Conservation (phyloP, 176 grass and related monocot species). For the Aegilops bicornis region DNA sequence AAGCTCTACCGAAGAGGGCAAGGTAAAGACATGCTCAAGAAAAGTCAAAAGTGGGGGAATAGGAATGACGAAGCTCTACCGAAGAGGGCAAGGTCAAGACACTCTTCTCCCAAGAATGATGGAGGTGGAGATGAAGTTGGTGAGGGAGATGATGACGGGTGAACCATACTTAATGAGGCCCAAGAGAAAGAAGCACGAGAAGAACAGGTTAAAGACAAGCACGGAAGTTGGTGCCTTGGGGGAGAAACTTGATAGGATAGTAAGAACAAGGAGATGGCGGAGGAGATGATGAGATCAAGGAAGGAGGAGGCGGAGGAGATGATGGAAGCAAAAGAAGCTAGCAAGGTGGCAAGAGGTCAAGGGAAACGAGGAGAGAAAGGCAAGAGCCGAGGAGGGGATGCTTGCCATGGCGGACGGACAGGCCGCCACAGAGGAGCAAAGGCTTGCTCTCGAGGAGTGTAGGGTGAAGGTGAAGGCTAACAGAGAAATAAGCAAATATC, state of each 20-base stretch:
- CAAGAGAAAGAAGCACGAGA: background rate
- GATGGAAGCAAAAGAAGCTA: background rate
- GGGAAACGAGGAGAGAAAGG: background rate
- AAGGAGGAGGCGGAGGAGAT: background rate
- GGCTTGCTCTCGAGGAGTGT: too few relatives aligned
- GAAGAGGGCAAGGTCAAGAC: background rate
- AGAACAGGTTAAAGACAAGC: background rate
- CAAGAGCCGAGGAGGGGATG: background rate
- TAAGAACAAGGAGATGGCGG: background rate
- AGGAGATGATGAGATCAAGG: background rate
- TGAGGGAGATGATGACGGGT: background rate
- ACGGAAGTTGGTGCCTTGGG: background rate
- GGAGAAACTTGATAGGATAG: background rate
- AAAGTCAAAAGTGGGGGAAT: background rate
- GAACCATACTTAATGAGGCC: background rate
- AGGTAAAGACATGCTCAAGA: background rate
- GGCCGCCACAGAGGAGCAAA: too few relatives aligned
- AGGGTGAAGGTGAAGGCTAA: too few relatives aligned
- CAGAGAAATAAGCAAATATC: too few relatives aligned
- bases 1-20: background rate
- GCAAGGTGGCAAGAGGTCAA: background rate
- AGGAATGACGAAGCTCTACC: background rate
- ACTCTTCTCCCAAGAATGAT: background rate
- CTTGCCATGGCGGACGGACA: too few relatives aligned
- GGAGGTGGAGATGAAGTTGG: background rate